Evolutionary conservation across 2,329 filamentous ascomycete genomes (phyloP), one percentile per base, ranked within the genome.

Genomic region (Xylaria sp.): DNA sequence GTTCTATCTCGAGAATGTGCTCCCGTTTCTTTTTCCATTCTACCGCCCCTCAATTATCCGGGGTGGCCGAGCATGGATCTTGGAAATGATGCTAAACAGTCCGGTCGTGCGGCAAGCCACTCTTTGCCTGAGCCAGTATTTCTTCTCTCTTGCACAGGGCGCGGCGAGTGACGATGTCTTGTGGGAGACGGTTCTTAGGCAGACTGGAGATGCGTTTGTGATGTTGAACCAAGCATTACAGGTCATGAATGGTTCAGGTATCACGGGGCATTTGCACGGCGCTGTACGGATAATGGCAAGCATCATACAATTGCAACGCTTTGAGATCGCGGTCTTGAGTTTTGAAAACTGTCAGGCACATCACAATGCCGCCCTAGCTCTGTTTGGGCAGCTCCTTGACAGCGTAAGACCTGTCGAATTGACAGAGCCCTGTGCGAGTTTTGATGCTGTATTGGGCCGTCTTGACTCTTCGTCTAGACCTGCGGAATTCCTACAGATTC

Each of bases 281-380:
- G 66, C 69, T 13, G 68, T 64, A 8, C 63, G 66, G 10, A 64
- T 76, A n/a, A 56, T 77, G 61, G 69, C 70, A 52, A 72, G 71
- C 60, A 74, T 77, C 49, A 68, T 77, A 55, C 75, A 77, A 48
- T 54, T 77, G 9, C 72, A 74, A 38, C 68, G 70, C n/a, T 75
- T 74, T 51, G 73, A 74, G 38, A 67, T 74, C 44, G 61, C 71
- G 7, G 59, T 75, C 8, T 62, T 70, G 49, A 74, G 69, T 51
- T 74, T 75, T 35, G 66, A 73, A 7, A 75, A 75, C 46, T 76
- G 74, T 41, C 70, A 72, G n/a, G 60, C 67, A 10, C 75, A 78
- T 62, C 70, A 75, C 27, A 70, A 67, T 60, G 74, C 74, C 4
- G 71, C 71, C 7, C 7, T 76, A 7, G 68, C 70, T 17, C 68